These are phyloP conservation scores for Nothopassalora personata DNA, from an alignment of 2,329 filamentous ascomycete genomes.

Conservation along the genomic window DNA sequence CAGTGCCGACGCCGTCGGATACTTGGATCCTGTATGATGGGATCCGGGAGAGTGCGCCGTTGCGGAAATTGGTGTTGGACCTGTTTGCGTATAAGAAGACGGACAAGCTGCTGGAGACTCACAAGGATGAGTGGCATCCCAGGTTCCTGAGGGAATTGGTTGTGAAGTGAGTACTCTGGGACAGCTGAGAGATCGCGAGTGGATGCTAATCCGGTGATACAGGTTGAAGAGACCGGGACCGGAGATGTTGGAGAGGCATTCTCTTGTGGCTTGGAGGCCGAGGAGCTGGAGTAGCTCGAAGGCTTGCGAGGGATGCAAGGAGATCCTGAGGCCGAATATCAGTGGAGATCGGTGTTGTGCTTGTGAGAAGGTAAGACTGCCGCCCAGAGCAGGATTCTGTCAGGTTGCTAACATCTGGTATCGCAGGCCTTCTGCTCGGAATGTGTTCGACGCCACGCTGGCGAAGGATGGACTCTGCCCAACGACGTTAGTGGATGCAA, in stretches of 20 bases:
- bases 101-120: conserved; percentile 42
- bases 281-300: conserved; percentile 29
- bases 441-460: conserved; percentile 35
- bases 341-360: conserved; percentile 36
- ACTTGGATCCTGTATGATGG: conserved; percentile 45
- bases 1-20: conserved; percentile 46
- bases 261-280: conserved; percentile 37
- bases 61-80: conserved; percentile 43
- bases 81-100: conserved; percentile 51
- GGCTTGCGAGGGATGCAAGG: conserved; percentile 38
- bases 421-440: conserved; percentile 35
- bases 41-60: conserved; percentile 36
- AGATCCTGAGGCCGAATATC: conserved; percentile 36
- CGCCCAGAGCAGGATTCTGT: not conserved
- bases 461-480: conserved; percentile 20
- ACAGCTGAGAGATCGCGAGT: not conserved
- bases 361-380: conserved; percentile 30
- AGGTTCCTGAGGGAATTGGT: conserved; percentile 44
- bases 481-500: conserved; percentile 36
- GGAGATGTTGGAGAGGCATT: conserved; percentile 40
- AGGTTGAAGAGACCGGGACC: conserved; percentile 20
- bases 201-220: not conserved
- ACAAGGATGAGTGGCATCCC: conserved; percentile 46
- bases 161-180: conserved; percentile 29
- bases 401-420: not conserved